Evolutionary conservation across 2,329 filamentous ascomycete genomes (phyloP).

Genomic region (Daldinia sp.): DNA sequence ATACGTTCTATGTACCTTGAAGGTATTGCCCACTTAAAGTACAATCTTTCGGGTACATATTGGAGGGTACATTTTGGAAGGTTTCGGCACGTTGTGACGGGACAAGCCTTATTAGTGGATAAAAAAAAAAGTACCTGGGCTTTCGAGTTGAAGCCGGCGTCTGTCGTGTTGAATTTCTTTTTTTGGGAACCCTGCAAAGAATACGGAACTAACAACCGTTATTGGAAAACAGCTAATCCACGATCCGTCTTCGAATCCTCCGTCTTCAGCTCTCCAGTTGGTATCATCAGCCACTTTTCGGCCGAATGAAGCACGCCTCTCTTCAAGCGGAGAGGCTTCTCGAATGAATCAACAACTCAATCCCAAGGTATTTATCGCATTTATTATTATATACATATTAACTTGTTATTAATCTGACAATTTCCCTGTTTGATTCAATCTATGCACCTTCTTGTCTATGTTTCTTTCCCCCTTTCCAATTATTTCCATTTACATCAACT

Average conservation of each 20-base stretch:
- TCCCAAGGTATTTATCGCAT: slow-evolving; percentile 55
- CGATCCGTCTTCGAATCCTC: slow-evolving; percentile 34
- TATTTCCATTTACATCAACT: slow-evolving; percentile 14
- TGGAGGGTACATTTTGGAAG: slow-evolving; percentile 24
- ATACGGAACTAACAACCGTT: slow-evolving; percentile 41
- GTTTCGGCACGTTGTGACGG: slow-evolving; percentile 13
- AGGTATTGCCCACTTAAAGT: slow-evolving; percentile 2
- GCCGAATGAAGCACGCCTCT: slow-evolving; percentile 48
- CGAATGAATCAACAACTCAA: slow-evolving; percentile 57
- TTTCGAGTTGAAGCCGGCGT: background rate
- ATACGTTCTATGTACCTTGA: background rate
- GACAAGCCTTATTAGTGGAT: slow-evolving; percentile 34
- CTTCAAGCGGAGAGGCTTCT: slow-evolving; percentile 49
- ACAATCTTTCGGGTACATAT: slow-evolving; percentile 14
- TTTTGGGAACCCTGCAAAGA: slow-evolving; percentile 16
- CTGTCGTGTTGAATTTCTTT: background rate
- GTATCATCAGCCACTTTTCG: slow-evolving; percentile 38
- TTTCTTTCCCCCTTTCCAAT: background rate
- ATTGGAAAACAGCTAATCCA: slow-evolving; percentile 31
- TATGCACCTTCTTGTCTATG: slow-evolving; percentile 30
- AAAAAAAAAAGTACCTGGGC: slow-evolving; percentile 6
- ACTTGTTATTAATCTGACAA: slow-evolving; percentile 27
- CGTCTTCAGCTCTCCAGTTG: slow-evolving; percentile 25
- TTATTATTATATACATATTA: slow-evolving; percentile 40
- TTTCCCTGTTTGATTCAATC: slow-evolving; percentile 20